Percentiles rank a stretch among this genome's conserved stretches.
These are phyloP conservation scores for Pseudogymnoascus sp. DNA, from an alignment of 2,329 filamentous ascomycete genomes.

Conservation along the genomic window DNA sequence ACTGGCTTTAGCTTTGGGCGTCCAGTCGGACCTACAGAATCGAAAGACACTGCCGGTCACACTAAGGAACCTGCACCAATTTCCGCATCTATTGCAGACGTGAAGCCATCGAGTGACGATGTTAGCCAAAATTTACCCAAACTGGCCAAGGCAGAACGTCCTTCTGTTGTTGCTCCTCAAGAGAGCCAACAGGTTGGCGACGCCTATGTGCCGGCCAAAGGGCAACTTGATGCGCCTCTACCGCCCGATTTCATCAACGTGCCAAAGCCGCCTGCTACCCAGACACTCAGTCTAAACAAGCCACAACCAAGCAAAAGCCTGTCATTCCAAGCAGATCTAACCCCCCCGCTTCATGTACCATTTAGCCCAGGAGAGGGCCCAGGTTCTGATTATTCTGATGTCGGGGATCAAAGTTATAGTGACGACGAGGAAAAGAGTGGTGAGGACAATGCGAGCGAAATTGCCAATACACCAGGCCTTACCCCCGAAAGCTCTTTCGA, in stretches of 20 bases:
- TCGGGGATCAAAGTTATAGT: slow-evolving; percentile 35
- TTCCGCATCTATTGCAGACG: neutral
- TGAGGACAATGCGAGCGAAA: slow-evolving; percentile 55
- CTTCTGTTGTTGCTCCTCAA: neutral
- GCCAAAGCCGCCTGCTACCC: slow-evolving; percentile 24
- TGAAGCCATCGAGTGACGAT: neutral
- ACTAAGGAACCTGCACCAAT: neutral
- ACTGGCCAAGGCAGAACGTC: neutral
- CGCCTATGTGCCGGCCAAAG: neutral
- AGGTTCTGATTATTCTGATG: slow-evolving; percentile 14
- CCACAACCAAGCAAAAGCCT: slow-evolving; percentile 6
- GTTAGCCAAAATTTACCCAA: neutral
- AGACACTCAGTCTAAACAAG: slow-evolving; percentile 16
- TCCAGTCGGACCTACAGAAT: neutral
- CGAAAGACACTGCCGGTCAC: neutral
- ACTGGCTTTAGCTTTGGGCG: neutral
- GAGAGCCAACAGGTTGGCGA: neutral
- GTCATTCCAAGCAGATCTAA: slow-evolving; percentile 18
- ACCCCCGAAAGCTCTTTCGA: slow-evolving; percentile 53
- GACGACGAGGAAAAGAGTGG: slow-evolving; percentile 46
- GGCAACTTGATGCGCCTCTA: slow-evolving; percentile 25
- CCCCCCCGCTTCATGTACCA: slow-evolving; percentile 23
- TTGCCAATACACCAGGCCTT: slow-evolving; percentile 47
- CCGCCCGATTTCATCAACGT: slow-evolving; percentile 32
- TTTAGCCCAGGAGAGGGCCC: slow-evolving; percentile 24